Evolutionary conservation across 164 flowering plant genomes (phyloP).

Genomic region (Malania oleifera): DNA sequence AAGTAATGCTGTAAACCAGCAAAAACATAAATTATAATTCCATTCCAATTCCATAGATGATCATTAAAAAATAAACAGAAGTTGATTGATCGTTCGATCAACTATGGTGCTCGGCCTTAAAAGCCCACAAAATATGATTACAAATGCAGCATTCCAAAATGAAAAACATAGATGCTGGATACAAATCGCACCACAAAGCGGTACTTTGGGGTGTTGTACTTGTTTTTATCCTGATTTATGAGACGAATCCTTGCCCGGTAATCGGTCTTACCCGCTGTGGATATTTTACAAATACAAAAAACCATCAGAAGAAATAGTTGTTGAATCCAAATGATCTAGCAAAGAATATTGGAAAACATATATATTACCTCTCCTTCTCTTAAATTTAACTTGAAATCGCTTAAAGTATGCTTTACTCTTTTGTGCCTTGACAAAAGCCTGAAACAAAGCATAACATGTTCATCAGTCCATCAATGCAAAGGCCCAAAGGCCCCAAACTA

Average conservation of each 20-base stretch:
- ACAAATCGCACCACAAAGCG: constrained; percentile 86
- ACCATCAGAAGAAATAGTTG: neutral
- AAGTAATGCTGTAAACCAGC: no score
- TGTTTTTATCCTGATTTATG: constrained; percentile 90
- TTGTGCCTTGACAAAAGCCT: constrained; percentile 49
- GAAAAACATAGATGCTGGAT: constrained; percentile 27
- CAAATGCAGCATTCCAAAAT: no score
- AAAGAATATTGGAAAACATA: neutral
- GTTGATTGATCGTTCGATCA: no score
- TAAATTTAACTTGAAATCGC: constrained; percentile 50
- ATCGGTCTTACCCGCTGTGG: constrained; percentile 84
- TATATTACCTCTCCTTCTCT: constrained; percentile 51
- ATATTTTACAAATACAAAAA: neutral
- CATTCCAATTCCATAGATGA: no score
- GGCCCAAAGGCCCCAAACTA: no score
- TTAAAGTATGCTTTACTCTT: constrained; percentile 45
- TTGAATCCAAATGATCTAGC: neutral
- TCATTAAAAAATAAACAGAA: no score
- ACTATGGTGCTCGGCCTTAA: no score
- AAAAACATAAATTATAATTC: no score
- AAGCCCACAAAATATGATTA: no score
- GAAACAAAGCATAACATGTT: no score
- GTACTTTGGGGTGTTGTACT: constrained; percentile 87
- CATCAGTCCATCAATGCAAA: no score
- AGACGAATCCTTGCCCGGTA: constrained; percentile 80